phyloP scores from a whole-genome alignment of 768 basidiomycete genomes.

The Russula lepida region DNA sequence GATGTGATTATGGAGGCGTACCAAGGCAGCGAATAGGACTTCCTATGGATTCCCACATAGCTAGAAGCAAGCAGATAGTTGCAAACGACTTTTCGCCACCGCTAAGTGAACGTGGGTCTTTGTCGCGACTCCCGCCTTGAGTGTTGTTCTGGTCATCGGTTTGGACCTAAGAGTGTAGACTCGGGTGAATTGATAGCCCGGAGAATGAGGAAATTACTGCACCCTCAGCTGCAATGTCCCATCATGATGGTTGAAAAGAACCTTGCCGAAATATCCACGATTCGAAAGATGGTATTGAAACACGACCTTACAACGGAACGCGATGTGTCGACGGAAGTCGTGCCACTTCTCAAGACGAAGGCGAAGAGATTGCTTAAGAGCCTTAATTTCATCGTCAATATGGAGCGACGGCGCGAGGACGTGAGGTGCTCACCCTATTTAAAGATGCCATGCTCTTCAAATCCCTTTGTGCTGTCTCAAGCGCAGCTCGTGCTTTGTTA shows the following conservation, averaged over 20 bases:
- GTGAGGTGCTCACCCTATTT: slow-evolving; percentile 48
- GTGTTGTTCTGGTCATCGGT: slow-evolving; percentile 71
- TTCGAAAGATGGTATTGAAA: slow-evolving; percentile 77
- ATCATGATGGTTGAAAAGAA: slow-evolving; percentile 71
- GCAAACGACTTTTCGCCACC: slow-evolving; percentile 98
- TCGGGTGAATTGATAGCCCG: not conserved
- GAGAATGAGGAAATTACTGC: slow-evolving; percentile 2
- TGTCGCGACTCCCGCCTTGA: slow-evolving; percentile 51
- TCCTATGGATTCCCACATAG: slow-evolving; percentile 92
- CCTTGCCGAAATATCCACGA: slow-evolving; percentile 85
- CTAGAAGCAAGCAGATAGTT: slow-evolving; percentile 87
- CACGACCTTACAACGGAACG: slow-evolving; percentile 75
- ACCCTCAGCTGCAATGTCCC: slow-evolving; percentile 61
- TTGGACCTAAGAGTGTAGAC: slow-evolving; percentile 45
- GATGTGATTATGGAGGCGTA: slow-evolving; percentile 27
- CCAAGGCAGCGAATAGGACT: slow-evolving; percentile 91
- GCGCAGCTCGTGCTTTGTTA: slow-evolving; percentile 49
- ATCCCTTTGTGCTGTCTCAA: slow-evolving; percentile 53
- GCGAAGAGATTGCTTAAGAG: slow-evolving; percentile 55
- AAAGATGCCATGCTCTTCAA: slow-evolving; percentile 54
- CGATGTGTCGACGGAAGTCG: slow-evolving; percentile 80
- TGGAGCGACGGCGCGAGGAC: not conserved
- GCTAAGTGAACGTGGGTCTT: slow-evolving; percentile 78
- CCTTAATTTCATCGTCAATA: slow-evolving; percentile 34
- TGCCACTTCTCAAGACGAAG: slow-evolving; percentile 70